phyloP scores from a whole-genome alignment of 495 filamentous ascomycete species.

The Trichoderma parareesei region DNA sequence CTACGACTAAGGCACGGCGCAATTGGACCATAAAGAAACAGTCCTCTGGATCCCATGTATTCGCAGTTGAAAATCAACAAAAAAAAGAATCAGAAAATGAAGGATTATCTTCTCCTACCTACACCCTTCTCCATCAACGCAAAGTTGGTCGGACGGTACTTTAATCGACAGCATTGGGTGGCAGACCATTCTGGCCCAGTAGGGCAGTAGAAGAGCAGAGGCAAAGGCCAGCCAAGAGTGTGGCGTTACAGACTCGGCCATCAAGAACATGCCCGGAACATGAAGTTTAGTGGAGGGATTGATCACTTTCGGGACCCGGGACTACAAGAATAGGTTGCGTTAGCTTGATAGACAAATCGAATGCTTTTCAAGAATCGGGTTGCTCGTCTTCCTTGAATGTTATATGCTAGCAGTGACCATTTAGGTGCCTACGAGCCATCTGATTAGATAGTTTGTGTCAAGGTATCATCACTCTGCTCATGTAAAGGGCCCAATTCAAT shows the following conservation, averaged over 20 bases:
- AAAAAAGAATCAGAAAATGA: background rate
- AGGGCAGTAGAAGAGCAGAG: background rate
- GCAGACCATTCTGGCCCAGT: background rate
- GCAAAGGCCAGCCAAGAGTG: background rate
- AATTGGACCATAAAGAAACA: background rate
- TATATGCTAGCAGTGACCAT: too few relatives aligned
- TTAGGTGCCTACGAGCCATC: too few relatives aligned
- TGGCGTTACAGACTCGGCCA: constrained; percentile 7
- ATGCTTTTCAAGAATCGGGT: background rate
- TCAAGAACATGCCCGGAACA: background rate
- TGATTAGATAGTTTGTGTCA: too few relatives aligned
- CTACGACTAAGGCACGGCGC: constrained; percentile 44
- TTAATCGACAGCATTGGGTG: background rate
- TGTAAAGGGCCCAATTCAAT: too few relatives aligned
- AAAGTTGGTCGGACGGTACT: background rate
- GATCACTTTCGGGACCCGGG: background rate
- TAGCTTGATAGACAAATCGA: constrained; percentile 5
- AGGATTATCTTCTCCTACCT: background rate
- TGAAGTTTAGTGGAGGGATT: background rate
- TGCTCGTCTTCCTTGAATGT: too few relatives aligned
- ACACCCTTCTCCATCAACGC: constrained; percentile 12
- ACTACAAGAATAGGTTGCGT: background rate
- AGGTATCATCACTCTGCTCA: too few relatives aligned
- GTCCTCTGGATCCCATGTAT: constrained; percentile 9
- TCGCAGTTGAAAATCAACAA: background rate